Conservation (phyloP, 1,284 basidiomycete genomes). For the Phylloporus gajari region DNA sequence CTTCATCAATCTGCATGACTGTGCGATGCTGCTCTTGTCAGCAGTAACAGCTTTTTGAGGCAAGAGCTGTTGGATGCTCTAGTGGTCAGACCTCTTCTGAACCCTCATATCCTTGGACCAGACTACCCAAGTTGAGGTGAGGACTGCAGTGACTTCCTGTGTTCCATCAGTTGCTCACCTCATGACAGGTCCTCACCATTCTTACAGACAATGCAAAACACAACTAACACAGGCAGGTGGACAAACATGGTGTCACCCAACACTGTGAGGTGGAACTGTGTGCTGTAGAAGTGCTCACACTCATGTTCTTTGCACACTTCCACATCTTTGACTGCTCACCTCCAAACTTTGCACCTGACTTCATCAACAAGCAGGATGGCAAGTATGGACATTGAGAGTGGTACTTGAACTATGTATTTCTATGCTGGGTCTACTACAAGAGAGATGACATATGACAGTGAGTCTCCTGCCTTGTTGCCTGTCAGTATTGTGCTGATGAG, state of each 20-base stretch:
- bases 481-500: background rate
- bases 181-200: no score
- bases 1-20: background rate
- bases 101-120: no score
- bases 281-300: background rate
- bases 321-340: conserved; percentile 26
- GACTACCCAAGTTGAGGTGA: no score
- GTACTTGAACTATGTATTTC: conserved; percentile 27
- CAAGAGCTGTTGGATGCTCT: no score
- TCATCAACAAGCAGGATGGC: conserved; percentile 20
- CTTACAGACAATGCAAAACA: no score
- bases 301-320: conserved; percentile 35
- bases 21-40: background rate
- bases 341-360: conserved; percentile 37
- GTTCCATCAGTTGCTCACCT: no score
- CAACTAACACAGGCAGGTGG: no score
- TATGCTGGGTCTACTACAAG: conserved; percentile 15
- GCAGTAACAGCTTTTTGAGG: background rate
- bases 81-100: no score
- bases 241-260: conserved; percentile 12
- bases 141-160: no score
- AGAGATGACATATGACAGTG: conserved; percentile 18
- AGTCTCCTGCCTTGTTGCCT: no score
- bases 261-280: background rate
- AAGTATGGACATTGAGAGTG: conserved; percentile 36